phyloP scores from a whole-genome alignment of 495 filamentous ascomycete species.

The Amorphotheca resinae region DNA sequence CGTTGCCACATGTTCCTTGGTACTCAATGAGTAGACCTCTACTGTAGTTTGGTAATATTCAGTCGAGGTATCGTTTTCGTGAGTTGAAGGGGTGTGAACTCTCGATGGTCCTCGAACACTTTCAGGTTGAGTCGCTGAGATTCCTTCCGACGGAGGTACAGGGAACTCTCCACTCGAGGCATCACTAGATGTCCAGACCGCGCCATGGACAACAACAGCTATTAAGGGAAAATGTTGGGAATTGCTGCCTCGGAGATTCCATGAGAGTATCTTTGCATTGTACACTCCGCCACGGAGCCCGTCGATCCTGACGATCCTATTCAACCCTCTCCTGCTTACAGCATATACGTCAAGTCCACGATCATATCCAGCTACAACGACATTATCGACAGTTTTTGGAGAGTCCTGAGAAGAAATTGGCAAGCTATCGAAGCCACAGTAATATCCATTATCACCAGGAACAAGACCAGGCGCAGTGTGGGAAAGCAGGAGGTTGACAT shows the following conservation, averaged over 20 bases:
- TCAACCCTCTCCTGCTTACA: conserved; percentile 53
- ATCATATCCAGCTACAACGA: conserved; percentile 65
- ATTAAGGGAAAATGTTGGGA: conserved; percentile 45
- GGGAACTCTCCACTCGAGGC: conserved; percentile 10
- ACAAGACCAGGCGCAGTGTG: conserved; percentile 35
- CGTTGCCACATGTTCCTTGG: conserved; percentile 51
- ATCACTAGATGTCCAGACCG: conserved; percentile 31
- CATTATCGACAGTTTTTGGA: conserved; percentile 34
- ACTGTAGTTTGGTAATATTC: conserved; percentile 65
- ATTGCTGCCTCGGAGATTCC: conserved; percentile 25
- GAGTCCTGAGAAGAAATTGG: conserved; percentile 37
- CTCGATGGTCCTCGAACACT: conserved; percentile 14
- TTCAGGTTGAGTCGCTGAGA: conserved; percentile 14
- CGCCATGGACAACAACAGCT: conserved; percentile 65
- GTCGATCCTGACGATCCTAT: conserved; percentile 52
- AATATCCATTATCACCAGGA: conserved; percentile 53
- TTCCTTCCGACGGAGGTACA: conserved; percentile 10
- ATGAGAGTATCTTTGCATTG: conserved; percentile 65
- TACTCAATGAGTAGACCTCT: conserved; percentile 70
- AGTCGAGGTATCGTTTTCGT: conserved; percentile 8
- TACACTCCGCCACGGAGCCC: conserved; percentile 70
- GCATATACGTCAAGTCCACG: conserved; percentile 59
- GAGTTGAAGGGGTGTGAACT: not conserved
- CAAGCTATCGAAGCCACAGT: conserved; percentile 68
- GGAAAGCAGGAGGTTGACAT: conserved; percentile 55